phyloP scores from a whole-genome alignment of 2,329 filamentous ascomycete genomes.

The Trichothecium sympodiale region DNA sequence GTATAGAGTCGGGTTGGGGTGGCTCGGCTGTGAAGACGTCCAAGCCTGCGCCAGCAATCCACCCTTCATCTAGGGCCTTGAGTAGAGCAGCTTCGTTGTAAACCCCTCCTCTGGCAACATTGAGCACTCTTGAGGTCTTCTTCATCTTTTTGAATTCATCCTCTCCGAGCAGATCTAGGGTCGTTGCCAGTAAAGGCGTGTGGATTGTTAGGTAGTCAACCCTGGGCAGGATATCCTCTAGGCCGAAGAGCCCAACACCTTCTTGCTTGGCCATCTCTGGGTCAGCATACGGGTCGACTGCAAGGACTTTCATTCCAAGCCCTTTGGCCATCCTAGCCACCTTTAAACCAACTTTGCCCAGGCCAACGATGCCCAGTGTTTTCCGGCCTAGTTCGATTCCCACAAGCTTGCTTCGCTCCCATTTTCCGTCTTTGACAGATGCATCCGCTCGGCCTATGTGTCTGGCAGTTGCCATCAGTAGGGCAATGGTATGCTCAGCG shows the following conservation, averaged over 20 bases:
- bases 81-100: constrained; percentile 68
- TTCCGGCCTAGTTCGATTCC: constrained; percentile 72
- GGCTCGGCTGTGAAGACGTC: constrained; percentile 75
- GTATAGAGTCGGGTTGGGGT: constrained; percentile 40
- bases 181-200: constrained; percentile 68
- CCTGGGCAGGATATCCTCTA: constrained; percentile 49
- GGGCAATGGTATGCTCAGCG: constrained; percentile 65
- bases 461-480: constrained; percentile 63
- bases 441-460: constrained; percentile 61
- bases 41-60: constrained; percentile 65
- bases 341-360: constrained; percentile 75
- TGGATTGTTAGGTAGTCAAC: constrained; percentile 74
- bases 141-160: constrained; percentile 63
- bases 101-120: constrained; percentile 70
- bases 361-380: constrained; percentile 62
- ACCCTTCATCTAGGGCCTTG: constrained; percentile 56
- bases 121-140: constrained; percentile 59
- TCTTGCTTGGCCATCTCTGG: constrained; percentile 57
- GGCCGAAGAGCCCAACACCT: constrained; percentile 47
- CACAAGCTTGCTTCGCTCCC: constrained; percentile 65
- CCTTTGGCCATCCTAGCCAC: constrained; percentile 72
- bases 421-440: constrained; percentile 59
- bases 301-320: constrained; percentile 64
- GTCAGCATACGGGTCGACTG: constrained; percentile 69
- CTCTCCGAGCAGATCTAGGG: constrained; percentile 60